A percentile compares a stretch with the other conserved stretches of the same genome.
phyloP scores from a whole-genome alignment of 2,329 filamentous ascomycete genomes.

The Venturia effusa region DNA sequence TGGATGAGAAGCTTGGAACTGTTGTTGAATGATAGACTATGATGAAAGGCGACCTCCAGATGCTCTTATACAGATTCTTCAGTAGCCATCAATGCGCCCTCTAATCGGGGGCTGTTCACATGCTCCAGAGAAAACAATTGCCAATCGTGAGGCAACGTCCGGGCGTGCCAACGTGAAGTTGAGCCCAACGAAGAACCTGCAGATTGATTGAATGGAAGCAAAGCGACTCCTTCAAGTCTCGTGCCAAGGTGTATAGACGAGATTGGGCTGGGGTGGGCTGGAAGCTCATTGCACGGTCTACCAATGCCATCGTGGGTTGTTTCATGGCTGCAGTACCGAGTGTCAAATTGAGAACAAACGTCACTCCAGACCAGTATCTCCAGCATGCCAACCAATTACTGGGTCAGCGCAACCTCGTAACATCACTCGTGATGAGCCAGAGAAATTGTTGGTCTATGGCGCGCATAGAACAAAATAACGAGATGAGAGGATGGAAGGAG shows the following conservation, averaged over 20 bases:
- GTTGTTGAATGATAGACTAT: neutral
- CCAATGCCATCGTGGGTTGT: neutral
- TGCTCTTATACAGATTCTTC: neutral
- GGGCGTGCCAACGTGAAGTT: neutral
- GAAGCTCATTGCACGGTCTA: neutral
- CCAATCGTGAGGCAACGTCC: constrained; percentile 2
- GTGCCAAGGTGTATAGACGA: neutral
- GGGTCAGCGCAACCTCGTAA: neutral
- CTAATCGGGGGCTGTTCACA: neutral
- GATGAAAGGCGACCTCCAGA: neutral
- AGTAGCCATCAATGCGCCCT: neutral
- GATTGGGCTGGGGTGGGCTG: neutral
- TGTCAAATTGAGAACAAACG: neutral
- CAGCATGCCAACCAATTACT: neutral
- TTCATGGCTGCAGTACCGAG: neutral
- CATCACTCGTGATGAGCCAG: neutral
- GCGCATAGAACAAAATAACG: neutral
- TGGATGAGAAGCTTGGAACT: neutral
- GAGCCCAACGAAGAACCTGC: neutral
- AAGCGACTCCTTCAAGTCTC: neutral
- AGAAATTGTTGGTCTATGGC: neutral
- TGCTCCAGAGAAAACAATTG: neutral
- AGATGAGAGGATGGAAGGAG: neutral
- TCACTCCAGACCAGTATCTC: neutral
- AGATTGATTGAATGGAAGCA: neutral